phyloP scores from a whole-genome alignment of 106 monocot genomes.

The Chionographis japonica region DNA sequence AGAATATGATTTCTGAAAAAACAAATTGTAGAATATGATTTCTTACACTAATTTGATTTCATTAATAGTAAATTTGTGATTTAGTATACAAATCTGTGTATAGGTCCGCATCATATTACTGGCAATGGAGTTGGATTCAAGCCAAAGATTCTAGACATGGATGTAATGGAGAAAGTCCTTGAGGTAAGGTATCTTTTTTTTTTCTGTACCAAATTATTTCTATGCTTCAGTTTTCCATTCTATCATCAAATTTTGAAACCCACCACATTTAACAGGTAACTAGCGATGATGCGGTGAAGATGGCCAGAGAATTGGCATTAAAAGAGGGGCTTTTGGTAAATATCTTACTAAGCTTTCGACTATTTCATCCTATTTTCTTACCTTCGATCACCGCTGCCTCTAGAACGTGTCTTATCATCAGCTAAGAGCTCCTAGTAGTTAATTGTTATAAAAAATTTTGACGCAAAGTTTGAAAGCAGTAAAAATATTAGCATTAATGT shows the following conservation, averaged over 20 bases:
- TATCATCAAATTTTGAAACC: background rate
- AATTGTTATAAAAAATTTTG: no score
- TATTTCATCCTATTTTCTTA: background rate
- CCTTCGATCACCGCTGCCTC: no score
- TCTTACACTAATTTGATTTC: background rate
- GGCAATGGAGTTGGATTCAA: constrained; percentile 97
- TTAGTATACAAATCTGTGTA: background rate
- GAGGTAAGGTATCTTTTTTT: constrained; percentile 39
- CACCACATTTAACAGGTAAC: constrained; percentile 42
- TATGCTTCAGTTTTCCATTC: background rate
- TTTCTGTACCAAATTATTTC: background rate
- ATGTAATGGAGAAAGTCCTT: constrained; percentile 92
- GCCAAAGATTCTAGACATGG: constrained; percentile 90
- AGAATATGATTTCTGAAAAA: no score
- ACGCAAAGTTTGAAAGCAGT: no score
- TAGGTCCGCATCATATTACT: constrained; percentile 88
- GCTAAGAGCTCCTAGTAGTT: constrained; percentile 77
- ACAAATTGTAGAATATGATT: no score
- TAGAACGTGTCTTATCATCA: constrained; percentile 56
- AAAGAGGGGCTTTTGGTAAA: constrained; percentile 93
- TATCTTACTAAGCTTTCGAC: background rate
- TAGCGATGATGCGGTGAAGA: constrained; percentile 96
- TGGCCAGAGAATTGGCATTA: constrained; percentile 87
- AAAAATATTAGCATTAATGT: no score
- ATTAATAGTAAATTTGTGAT: background rate